phyloP scores from a whole-genome alignment of 176 grass and related monocot genomes.

The Lolium rigidum region DNA sequence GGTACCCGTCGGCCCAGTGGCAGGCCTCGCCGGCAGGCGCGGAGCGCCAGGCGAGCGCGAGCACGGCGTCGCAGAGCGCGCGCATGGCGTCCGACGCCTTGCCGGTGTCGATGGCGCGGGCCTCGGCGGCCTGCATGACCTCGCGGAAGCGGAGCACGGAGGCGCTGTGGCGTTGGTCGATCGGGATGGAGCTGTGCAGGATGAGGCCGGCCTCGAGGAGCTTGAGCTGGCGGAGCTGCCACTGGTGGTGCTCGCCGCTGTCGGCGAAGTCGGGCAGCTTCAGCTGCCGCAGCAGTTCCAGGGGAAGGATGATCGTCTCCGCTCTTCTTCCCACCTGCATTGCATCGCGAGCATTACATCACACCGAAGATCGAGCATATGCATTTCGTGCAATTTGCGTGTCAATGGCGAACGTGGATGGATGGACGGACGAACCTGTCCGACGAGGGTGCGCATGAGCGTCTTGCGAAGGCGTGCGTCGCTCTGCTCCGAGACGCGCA shows the following conservation, averaged over 20 bases:
- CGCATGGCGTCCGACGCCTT: conserved; percentile 79
- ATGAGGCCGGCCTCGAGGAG: conserved; percentile 78
- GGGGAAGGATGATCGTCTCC: conserved; percentile 80
- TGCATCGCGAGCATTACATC: background rate
- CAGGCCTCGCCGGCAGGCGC: conserved; percentile 45
- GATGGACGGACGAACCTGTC: conserved; percentile 51
- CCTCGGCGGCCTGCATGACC: conserved; percentile 46
- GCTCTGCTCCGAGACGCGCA: conserved; percentile 73
- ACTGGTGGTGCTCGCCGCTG: conserved; percentile 75
- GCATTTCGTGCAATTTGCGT: background rate
- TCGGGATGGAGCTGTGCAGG: conserved; percentile 48
- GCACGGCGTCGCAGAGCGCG: conserved; percentile 59
- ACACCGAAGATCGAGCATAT: background rate
- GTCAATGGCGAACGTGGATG: background rate
- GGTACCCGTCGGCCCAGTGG: conserved; percentile 93
- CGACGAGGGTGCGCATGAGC: conserved; percentile 86
- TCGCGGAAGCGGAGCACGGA: conserved; percentile 53
- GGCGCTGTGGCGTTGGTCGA: conserved; percentile 56
- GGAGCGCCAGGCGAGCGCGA: conserved; percentile 64
- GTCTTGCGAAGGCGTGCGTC: conserved; percentile 89
- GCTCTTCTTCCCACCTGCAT: conserved; percentile 62
- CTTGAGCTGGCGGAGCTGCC: conserved; percentile 83
- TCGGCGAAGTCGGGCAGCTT: conserved; percentile 79
- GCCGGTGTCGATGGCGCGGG: conserved; percentile 76
- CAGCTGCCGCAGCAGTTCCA: conserved; percentile 91